Conservation (phyloP, 2,329 filamentous ascomycete species). For the Fusarium liriodendri region DNA sequence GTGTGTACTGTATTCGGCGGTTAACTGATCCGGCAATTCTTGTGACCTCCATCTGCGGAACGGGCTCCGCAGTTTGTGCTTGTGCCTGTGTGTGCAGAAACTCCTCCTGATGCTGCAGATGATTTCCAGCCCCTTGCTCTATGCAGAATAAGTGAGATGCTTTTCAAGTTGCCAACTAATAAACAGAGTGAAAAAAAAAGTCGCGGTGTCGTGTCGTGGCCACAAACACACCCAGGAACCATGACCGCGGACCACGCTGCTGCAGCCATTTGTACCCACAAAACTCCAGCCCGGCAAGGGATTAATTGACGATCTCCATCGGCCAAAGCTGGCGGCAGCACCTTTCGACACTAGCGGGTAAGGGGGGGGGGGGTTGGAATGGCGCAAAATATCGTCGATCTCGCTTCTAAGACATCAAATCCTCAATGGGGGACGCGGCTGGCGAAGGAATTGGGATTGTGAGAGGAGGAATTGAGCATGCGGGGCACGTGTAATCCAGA, state of each 20-base stretch:
- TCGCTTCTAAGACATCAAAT: constrained; percentile 6
- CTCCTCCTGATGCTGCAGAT: background rate
- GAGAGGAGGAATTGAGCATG: background rate
- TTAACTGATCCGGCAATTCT: background rate
- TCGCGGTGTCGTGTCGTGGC: constrained; percentile 15
- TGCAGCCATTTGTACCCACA: constrained; percentile 16
- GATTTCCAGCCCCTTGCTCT: background rate
- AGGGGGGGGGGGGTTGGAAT: constrained; percentile 29
- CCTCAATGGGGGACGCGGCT: background rate
- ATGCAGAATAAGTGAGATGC: background rate
- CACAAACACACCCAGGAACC: background rate
- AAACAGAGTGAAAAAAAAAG: background rate
- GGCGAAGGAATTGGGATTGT: background rate
- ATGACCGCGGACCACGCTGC: constrained; percentile 6
- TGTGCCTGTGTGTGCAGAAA: background rate
- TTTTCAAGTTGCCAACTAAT: background rate
- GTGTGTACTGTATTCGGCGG: constrained; percentile 1
- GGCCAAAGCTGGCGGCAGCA: constrained; percentile 32
- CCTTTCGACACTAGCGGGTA: constrained; percentile 25
- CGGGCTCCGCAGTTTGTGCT: background rate
- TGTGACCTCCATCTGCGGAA: background rate
- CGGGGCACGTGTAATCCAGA: background rate
- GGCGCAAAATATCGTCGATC: constrained; percentile 12
- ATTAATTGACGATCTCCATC: constrained; percentile 35
- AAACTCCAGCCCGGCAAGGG: constrained; percentile 30